Conservation (phyloP, 2,329 filamentous ascomycete species). For the Stromatinia cepivora region DNA sequence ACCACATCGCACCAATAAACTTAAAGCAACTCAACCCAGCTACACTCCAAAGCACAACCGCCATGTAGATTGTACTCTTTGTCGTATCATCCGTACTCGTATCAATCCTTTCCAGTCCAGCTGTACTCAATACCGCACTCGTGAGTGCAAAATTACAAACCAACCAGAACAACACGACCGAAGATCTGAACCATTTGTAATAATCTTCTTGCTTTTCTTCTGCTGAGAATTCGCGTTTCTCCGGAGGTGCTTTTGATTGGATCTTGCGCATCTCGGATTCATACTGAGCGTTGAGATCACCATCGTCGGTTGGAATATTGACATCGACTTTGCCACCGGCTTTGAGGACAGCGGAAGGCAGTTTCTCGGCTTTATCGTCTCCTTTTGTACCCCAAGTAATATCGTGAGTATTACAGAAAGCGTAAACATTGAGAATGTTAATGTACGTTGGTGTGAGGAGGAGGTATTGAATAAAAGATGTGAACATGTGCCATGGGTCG, state of each 20-base stretch:
- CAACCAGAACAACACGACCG: constrained; percentile 94
- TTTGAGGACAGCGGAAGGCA: constrained; percentile 85
- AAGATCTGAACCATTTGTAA: constrained; percentile 91
- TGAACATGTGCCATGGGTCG: constrained; percentile 99
- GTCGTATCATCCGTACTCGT: constrained; percentile 62
- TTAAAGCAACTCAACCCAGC: constrained; percentile 41
- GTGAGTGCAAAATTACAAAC: constrained; percentile 89
- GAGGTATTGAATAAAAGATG: constrained; percentile 88
- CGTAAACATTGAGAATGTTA: constrained; percentile 96
- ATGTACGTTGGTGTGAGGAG: constrained; percentile 89
- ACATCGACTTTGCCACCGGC: constrained; percentile 95
- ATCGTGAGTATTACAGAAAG: constrained; percentile 99
- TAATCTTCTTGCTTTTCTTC: constrained; percentile 93
- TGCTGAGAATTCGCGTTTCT: constrained; percentile 60
- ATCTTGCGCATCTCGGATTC: constrained; percentile 80
- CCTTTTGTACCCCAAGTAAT: constrained; percentile 99
- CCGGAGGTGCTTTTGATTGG: constrained; percentile 69
- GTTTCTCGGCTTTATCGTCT: constrained; percentile 92
- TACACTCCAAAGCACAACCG: constrained; percentile 42
- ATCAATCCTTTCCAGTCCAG: constrained; percentile 76
- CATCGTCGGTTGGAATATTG: constrained; percentile 80
- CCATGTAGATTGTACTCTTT: constrained; percentile 41
- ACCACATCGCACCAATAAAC: constrained; percentile 43
- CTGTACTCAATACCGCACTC: constrained; percentile 82
- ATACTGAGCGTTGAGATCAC: constrained; percentile 93